Evolutionary conservation across 2,329 filamentous ascomycete species (phyloP), one percentile per base, ranked within the genome.

Genomic region (Myriosclerotinia curreyana): DNA sequence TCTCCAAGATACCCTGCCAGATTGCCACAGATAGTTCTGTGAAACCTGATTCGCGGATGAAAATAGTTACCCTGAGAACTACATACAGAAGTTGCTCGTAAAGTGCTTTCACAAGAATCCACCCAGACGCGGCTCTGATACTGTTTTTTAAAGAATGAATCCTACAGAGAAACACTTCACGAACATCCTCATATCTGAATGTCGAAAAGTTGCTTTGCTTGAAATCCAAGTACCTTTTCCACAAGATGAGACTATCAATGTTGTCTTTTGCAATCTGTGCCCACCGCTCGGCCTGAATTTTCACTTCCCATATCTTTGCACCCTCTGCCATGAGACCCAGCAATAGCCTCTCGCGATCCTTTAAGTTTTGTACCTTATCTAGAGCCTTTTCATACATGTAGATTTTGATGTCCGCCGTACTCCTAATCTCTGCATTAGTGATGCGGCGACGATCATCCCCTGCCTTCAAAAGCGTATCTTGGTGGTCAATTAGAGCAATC

Each of bases 1-100:
- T 79, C 72, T 97, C 94, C 0, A 97, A 76, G 0, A 90, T 71
- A 7, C 86, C 90, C 76, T 98, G 94, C 92, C 94, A 97, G 6
- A 89, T 81, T 12, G 88, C 91, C 3, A 90, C 79, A 1, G 91
- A 88, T 38, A 91, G 79, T 73, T 97, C 94, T 52, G 81, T 79
- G 72, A 89, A 96, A 0, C 94, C 94, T 53, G 89, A 81, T 72
- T 96, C 88, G 52, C 86, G 81, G 38, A 94, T 80, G 71, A 95
- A 89, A 2, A 85, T 76, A 0, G 91, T 94, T n/a, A 88, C 74
- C 49, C 91, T 84, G 1, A 96, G 78, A 22, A 96, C 83, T 1
- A 96, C 76, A 72, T 96, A 91, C 2, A 91, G 76, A 60, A 84
- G 80, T 38, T 76, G 74, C 28, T 75, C 73, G 55, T 75, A 77